These are phyloP conservation scores for Penicillium sp. DNA, from an alignment of 2,329 filamentous ascomycete species.

Conservation along the genomic window DNA sequence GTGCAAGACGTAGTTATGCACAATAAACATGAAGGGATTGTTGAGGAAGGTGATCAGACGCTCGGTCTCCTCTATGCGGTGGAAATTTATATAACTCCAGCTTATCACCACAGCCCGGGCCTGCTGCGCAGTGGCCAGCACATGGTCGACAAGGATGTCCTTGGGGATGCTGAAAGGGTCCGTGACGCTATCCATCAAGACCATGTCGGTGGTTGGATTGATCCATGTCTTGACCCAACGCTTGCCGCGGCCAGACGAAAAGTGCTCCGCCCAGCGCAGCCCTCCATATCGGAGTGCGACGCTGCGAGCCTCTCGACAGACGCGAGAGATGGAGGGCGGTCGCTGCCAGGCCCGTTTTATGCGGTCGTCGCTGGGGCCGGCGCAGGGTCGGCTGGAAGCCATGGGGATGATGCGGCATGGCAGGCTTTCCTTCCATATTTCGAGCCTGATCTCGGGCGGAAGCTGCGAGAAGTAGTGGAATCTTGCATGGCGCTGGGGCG, in stretches of 20 bases:
- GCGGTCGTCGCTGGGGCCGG: neutral
- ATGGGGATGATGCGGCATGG: neutral
- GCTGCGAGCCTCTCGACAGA: constrained; percentile 2
- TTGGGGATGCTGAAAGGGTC: neutral
- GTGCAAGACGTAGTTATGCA: neutral
- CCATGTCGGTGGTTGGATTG: neutral
- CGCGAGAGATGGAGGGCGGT: neutral
- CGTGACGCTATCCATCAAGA: neutral
- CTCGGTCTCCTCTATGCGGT: constrained; percentile 1
- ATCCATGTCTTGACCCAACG: neutral
- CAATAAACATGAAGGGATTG: neutral
- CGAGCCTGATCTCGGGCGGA: neutral
- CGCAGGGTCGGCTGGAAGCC: neutral
- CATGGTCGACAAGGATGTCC: neutral
- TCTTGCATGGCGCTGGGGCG: neutral
- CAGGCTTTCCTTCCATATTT: constrained; percentile 2
- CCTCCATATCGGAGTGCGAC: neutral
- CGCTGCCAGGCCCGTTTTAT: neutral
- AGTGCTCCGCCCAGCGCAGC: neutral
- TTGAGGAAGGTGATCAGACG: neutral
- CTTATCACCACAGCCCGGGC: neutral
- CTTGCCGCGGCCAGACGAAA: neutral
- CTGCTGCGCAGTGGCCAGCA: neutral
- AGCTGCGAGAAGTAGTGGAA: neutral
- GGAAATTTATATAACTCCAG: neutral